Base-by-base conservation (phyloP, 2,329 filamentous ascomycete genomes). In the Cladosporium cucumerinum region DNA sequence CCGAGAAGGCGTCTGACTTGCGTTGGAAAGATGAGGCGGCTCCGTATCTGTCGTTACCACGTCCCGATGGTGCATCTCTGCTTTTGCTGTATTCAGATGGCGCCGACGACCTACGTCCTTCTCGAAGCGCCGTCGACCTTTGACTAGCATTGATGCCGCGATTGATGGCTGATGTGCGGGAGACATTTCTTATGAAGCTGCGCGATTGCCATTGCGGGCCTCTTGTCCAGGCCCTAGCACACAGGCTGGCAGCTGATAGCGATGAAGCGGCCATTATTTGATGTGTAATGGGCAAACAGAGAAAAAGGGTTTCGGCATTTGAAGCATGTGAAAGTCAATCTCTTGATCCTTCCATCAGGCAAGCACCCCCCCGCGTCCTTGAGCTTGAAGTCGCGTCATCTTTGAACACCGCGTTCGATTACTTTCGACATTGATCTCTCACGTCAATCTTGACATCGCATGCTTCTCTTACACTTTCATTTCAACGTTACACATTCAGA, bases 131-230 rank as follows among this genome's bases (percentile, higher is more conserved):
- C 5, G 43, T 39, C 11, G 39, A 51, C 28, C 26, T 58, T 46
- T 59, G 43, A 16, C 54, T 64, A 5, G 43, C 62, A 36, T 46
- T 52, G 46, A 92, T 81, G 16, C 89, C 89, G 54, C 84, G 82
- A 69, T 87, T 85, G 72, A 93, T 92, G 51, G 89, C 89, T 11
- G 89, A 89, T 66, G 82, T 85, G 48, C 91, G 82, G 49, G 87
- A 88, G 25, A 84, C 83, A 39, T 52, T 39, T 25, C 62, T 55
- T 30, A 36, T 30, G 25, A 62, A 55, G 36, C 30, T 62, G 14
- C 8, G 32, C 10, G 49, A 25, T 28, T 62, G 60, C 60, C 48
- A 62, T 55, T 43, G 49, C 5, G 49, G 32, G 25, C 32, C 49
- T 46, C 25, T 54, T 6, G n/a, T 30, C 23, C 60, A 62, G 48